A percentile compares a stretch with the other conserved stretches of the same genome.
Conservation (phyloP, 345 rosid species). For the Brassica rapa region DNA sequence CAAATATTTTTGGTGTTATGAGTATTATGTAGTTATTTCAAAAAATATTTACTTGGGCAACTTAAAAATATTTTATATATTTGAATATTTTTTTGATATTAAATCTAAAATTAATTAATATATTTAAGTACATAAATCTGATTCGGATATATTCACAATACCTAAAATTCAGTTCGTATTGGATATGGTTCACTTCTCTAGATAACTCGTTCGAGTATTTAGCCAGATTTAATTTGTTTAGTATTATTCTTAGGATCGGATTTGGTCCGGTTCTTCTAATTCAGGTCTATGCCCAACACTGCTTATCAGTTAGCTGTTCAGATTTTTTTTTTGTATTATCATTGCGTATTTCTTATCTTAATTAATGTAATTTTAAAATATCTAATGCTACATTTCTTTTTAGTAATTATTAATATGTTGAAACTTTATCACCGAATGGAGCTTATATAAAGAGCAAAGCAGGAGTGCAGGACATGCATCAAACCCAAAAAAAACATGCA, state of each 20-base stretch:
- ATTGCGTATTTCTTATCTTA: not conserved
- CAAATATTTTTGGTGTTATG: no score
- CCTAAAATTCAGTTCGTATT: not conserved
- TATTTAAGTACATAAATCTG: not conserved
- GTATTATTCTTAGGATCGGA: no score
- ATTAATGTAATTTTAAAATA: no score
- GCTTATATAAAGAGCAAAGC: not conserved
- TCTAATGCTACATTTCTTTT: not conserved
- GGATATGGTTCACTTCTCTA: not conserved
- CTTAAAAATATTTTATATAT: no score
- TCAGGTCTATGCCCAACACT: not conserved
- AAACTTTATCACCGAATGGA: not conserved
- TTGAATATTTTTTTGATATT: not conserved
- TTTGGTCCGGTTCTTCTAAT: not conserved
- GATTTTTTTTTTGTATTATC: not conserved
- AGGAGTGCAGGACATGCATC: not conserved
- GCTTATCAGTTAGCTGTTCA: not conserved
- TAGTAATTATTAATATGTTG: not conserved
- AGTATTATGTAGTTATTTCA: no score
- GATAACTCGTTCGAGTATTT: no score
- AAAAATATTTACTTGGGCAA: no score
- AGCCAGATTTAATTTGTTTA: no score
- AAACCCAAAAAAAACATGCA: not conserved
- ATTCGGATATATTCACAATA: no score
- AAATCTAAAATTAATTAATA: no score